Base-by-base conservation (phyloP, 2,329 filamentous ascomycete genomes). In the Raffaelea albimanens region DNA sequence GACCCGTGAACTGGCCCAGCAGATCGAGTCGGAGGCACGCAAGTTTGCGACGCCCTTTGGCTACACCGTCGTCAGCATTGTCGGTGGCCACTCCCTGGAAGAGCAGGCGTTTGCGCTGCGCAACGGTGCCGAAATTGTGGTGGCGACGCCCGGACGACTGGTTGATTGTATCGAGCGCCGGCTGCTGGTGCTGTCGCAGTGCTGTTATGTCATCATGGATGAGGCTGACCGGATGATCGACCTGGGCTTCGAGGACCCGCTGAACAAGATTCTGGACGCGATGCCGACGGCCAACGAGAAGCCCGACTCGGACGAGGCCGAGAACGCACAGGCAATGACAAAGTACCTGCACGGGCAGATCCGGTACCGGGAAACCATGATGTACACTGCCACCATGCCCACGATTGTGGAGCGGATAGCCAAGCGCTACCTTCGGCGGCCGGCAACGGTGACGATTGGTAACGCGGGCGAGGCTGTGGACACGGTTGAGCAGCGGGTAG, bases 311-410 rank as follows among this genome's bases (percentile, higher is more conserved):
- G 91, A 97, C 13, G 87, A 87, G 46, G 93, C 93, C 5, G 93
- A 98, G 64, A 79, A 97, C 60, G 73, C 86, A 0, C 72, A 77
- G 48, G 80, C 83, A n/a, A 97, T 97, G 91, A 83, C 82, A 57
- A 76, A 80, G 49, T 85, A 85, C 58, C 69, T 95, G 80, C 18
- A 13, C 25, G 25, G 25, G 7, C 25, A 81, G 55, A 84, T 89
- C 58, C 78, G 85, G 20, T 97, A 97, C 69, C 76, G 93, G 50
- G 91, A 98, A 66, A 98, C 93, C 0, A 98, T 98, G 93, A 98
- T 98, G 93, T 98, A 97, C 79, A 97, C 93, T 55, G 93, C 93
- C 46, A 98, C 93, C 23, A 98, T 98, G 93, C 90, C 93, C 2
- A 70, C 86, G 0, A 80, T 86, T 0, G 87, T 98, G 16, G 93